Evolutionary conservation across 257 asterid species (phyloP), one percentile per base, ranked within the genome.

Genomic region (Leptodermis oblonga): DNA sequence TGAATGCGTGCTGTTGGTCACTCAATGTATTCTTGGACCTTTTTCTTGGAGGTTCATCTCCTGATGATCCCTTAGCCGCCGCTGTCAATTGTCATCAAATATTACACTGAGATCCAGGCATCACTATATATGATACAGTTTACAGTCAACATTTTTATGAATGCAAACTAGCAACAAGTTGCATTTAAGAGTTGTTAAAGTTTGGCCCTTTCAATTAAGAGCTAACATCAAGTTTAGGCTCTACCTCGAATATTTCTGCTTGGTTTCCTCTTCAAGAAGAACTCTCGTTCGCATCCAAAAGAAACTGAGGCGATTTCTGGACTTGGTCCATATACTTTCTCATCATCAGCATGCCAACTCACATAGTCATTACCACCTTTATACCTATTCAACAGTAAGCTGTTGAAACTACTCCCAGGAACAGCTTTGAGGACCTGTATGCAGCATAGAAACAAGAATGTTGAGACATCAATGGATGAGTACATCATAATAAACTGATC

Each of bases 261-360:
- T 1, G 96, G 90, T 51, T 73, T 88, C 85, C 83, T 90, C 88
- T 90, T 92, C 83, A 92, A 75, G 60, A 87, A 61, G 81, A 92
- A 92, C 56, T 92, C 97, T 4, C 98, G 92, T 23, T 92, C 97
- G 25, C 98, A 88, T 62, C 97, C 98, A 69, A 92, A 86, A 20
- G 98, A 85, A 71, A 92, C 81, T 0, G 98, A 92, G 64, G 97
- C 98, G 61, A 92, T 92, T 77, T 86, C 82, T 8, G 97, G 98
- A 81, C 90, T 82, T 56, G 87, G 90, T 37, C 97, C 98, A 53
- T 92, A 92, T 13, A 88, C 89, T 67, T 90, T 92, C 89, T 90
- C 98, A 74, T 90, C 94, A 69, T 92, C 98, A n/a, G 98, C 92
- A 72, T 92, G 98, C 98, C 98, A 92, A 61, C 98, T 91, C 41